These are phyloP conservation scores for Beta lomatogona DNA, from an alignment of 179 eudicot species.

Conservation along the genomic window DNA sequence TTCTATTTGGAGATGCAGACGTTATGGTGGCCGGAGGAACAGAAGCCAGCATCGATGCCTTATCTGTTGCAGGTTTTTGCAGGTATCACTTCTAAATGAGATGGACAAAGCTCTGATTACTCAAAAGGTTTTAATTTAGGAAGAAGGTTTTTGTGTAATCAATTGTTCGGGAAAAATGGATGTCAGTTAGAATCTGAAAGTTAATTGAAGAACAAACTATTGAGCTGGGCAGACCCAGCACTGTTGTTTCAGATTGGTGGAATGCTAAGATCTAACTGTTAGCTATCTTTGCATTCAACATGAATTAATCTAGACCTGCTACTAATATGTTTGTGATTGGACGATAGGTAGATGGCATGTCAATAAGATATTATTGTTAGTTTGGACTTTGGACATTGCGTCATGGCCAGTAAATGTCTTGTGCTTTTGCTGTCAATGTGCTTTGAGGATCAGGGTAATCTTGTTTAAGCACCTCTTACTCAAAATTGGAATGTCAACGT, in stretches of 20 bases:
- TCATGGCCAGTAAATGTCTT: not conserved
- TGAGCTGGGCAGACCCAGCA: not conserved
- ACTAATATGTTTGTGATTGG: not conserved
- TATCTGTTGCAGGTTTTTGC: slow-evolving; percentile 96
- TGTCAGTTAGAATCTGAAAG: not conserved
- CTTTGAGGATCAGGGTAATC: not conserved
- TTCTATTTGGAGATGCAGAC: slow-evolving; percentile 94
- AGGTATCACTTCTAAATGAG: slow-evolving; percentile 45
- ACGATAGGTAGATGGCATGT: not conserved
- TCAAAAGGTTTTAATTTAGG: not conserved
- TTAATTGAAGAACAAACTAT: slow-evolving; percentile 3
- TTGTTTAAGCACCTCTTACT: not conserved
- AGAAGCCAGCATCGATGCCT: slow-evolving; percentile 94
- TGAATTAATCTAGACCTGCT: not conserved
- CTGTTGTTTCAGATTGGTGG: not conserved
- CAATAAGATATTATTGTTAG: not conserved
- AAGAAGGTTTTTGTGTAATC: not conserved
- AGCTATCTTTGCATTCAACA: not conserved
- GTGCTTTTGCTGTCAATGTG: not conserved
- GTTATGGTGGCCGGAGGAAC: slow-evolving; percentile 99
- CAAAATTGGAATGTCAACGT: not conserved
- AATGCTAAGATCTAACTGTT: not conserved
- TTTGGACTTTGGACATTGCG: not conserved
- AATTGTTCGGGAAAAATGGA: not conserved
- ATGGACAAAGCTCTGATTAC: not conserved